Evolutionary conservation across 108 stramenopile genomes (phyloP).

Genomic region (Skeletonema costatum): DNA sequence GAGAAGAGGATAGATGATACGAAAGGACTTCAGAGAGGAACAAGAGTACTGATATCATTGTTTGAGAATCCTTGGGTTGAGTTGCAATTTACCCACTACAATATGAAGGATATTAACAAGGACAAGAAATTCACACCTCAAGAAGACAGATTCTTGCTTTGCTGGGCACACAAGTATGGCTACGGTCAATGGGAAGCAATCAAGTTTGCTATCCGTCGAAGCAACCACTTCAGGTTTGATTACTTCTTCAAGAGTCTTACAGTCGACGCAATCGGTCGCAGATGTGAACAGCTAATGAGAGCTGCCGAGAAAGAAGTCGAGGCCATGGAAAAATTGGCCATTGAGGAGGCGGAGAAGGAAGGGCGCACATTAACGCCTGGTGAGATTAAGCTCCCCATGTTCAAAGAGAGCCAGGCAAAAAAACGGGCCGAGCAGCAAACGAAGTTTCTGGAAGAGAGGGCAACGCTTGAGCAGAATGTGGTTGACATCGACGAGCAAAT

Average conservation of each 20-base stretch:
- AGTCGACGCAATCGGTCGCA: constrained; percentile 54
- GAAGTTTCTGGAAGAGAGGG: constrained; percentile 49
- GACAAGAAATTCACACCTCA: constrained; percentile 51
- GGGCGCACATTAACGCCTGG: constrained; percentile 17
- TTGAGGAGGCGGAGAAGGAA: constrained; percentile 67
- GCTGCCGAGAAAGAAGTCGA: constrained; percentile 87
- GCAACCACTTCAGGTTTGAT: constrained; percentile 84
- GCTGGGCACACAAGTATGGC: constrained; percentile 84
- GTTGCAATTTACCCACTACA: constrained; percentile 77
- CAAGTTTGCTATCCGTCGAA: constrained; percentile 85
- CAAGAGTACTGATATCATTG: constrained; percentile 65
- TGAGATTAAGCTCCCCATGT: constrained; percentile 64
- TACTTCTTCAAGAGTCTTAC: constrained; percentile 68
- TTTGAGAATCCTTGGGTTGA: constrained; percentile 92
- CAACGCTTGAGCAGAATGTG: constrained; percentile 68
- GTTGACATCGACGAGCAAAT: constrained; percentile 76
- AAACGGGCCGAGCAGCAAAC: constrained; percentile 47
- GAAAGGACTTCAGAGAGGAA: constrained; percentile 69
- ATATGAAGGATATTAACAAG: constrained; percentile 45
- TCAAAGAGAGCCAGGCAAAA: constrained; percentile 63
- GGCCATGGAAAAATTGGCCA: constrained; percentile 64
- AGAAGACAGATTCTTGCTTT: constrained; percentile 47
- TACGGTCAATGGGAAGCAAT: constrained; percentile 91
- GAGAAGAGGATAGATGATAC: constrained; percentile 82
- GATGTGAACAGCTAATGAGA: constrained; percentile 88